These are phyloP conservation scores for Euryodendron excelsum DNA, from an alignment of 148 eudicot species.

Conservation along the genomic window DNA sequence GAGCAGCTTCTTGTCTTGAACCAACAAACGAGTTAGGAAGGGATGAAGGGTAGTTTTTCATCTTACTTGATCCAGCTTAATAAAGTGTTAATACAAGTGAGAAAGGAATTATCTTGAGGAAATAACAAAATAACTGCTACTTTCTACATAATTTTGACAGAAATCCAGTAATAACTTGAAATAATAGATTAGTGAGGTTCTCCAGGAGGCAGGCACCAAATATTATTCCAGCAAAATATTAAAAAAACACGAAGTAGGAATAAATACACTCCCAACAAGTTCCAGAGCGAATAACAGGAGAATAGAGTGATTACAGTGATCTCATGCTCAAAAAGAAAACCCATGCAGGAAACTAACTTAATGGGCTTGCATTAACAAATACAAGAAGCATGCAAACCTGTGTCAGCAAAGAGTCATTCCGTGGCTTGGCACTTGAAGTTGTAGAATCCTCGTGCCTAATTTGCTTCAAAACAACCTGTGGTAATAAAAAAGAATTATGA, in stretches of 20 bases:
- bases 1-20: neutral
- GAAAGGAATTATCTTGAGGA: neutral
- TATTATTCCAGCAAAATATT: neutral
- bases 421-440: constrained; percentile 52
- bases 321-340: constrained; percentile 2
- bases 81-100: neutral
- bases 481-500: constrained; percentile 4
- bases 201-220: no score
- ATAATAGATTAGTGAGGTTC: neutral
- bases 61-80: neutral
- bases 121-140: neutral
- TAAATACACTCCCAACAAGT: neutral
- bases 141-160: neutral
- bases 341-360: neutral
- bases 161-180: neutral
- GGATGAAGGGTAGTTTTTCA: neutral
- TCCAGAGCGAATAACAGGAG: neutral
- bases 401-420: constrained; percentile 63
- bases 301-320: neutral
- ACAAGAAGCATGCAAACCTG: constrained; percentile 51
- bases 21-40: neutral
- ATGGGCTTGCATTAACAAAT: neutral
- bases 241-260: neutral
- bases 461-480: constrained; percentile 63
- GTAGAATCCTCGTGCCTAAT: constrained; percentile 47